Conservation (phyloP, 2,329 filamentous ascomycete species). For the Epichloe coenophiala region DNA sequence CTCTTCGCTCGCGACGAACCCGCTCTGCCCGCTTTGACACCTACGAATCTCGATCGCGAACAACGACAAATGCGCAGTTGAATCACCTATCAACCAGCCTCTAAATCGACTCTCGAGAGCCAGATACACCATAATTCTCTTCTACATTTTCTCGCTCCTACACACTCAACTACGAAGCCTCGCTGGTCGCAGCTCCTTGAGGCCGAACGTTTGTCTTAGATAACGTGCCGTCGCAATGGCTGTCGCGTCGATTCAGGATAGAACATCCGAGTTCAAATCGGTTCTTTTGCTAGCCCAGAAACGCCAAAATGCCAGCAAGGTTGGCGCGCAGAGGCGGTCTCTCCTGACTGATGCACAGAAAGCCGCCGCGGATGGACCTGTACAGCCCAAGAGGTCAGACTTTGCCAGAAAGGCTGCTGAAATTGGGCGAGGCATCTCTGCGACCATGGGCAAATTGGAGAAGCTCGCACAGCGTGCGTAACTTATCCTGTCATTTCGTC, state of each 20-base stretch:
- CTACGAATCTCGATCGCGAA: neutral
- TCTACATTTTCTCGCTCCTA: no score
- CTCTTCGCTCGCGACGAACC: neutral
- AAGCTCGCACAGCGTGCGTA: constrained; percentile 68
- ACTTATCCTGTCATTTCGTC: neutral
- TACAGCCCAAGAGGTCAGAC: constrained; percentile 58
- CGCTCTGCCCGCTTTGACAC: neutral
- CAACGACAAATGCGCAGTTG: neutral
- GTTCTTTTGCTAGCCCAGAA: constrained; percentile 79
- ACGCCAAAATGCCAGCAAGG: constrained; percentile 61
- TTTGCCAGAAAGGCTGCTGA: constrained; percentile 86
- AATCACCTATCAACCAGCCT: neutral
- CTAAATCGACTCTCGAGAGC: neutral
- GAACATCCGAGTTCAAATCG: constrained; percentile 86
- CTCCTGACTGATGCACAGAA: constrained; percentile 65
- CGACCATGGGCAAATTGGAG: constrained; percentile 89
- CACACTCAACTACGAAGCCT: constrained; percentile 10
- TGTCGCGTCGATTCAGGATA: constrained; percentile 78
- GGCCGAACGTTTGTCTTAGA: neutral
- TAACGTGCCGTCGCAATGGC: constrained; percentile 33
- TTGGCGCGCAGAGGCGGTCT: constrained; percentile 66
- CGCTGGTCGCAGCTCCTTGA: constrained; percentile 22
- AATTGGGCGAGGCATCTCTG: constrained; percentile 81
- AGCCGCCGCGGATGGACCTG: constrained; percentile 41
- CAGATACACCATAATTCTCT: neutral